These are phyloP conservation scores for Draba incana DNA, from an alignment of 345 rosid genomes.

Conservation along the genomic window DNA sequence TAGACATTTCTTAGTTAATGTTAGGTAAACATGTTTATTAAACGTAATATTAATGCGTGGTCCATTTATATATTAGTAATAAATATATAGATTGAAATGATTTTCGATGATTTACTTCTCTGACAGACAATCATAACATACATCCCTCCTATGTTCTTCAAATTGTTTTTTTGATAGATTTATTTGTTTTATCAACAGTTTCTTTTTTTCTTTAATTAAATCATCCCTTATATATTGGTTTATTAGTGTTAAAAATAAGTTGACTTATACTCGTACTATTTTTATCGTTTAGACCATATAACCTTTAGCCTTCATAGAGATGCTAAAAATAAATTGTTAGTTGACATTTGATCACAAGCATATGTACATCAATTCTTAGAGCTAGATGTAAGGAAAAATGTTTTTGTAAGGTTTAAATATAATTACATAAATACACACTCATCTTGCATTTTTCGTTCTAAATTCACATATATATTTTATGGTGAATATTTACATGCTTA, in stretches of 20 bases:
- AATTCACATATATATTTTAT: neutral
- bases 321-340: conserved; percentile 21
- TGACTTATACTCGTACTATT: conserved; percentile 18
- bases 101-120: conserved; percentile 39
- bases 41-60: conserved; percentile 40
- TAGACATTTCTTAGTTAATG: conserved; percentile 38
- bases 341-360: conserved; percentile 24
- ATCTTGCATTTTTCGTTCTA: neutral
- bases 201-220: conserved; percentile 7
- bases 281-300: conserved; percentile 9
- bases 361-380: neutral
- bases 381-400: neutral
- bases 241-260: conserved; percentile 17
- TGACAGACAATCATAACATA: conserved; percentile 45
- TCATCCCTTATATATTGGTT: neutral
- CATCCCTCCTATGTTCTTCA: conserved; percentile 37
- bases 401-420: neutral
- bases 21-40: conserved; percentile 64
- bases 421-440: neutral
- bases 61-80: conserved; percentile 27
- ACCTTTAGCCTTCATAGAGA: conserved; percentile 25
- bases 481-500: no score
- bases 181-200: neutral
- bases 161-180: conserved; percentile 2
- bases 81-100: conserved; percentile 19